Base-by-base conservation (phyloP, 2,329 filamentous ascomycete genomes). In the Talaromyces marneffei region DNA sequence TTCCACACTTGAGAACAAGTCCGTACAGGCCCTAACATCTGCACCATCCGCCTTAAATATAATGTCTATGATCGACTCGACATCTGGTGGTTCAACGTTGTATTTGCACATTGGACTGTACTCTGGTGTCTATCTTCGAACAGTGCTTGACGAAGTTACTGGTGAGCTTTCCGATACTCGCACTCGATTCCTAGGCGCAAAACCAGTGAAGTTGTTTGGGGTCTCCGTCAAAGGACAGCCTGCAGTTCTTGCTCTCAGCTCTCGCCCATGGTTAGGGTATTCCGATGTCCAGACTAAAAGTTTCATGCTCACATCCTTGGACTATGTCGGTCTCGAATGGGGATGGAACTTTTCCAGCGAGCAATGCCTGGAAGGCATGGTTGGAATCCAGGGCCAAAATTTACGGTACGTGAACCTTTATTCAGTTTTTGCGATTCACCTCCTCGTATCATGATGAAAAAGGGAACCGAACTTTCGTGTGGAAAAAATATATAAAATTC, bases 281-380 rank as follows among this genome's bases (percentile, higher is more conserved):
- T 89, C 92, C 0, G 91, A 97, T 69, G 87, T 90, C 1, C 88
- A 92, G 63, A 92, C 89, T 2, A 91, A 90, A 70, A 87, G 87
- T 39, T 96, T 97, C 70, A 91, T 95, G 77, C 87, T 97, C 67
- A 97, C 93, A 0, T 94, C 95, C 0, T 78, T 99, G 31, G 91
- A 90, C 73, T 97, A 96, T 70, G 87, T 88, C 58, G 87, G 89
- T 42, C 84, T 99, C 29, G 92, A 96, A 74, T 97, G 91, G 82
- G 92, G 90, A 3, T 96, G 92, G 88, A 96, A 94, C 69, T 97
- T 99, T 72, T 93, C 90, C 74, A 96, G 92, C 71, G 91, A 96
- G 72, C 90, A 96, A 74, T 96, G 92, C 69, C 87, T 89, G 46
- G 90, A 97, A 76, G 92, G 92, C 60, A 93, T 97, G 82, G 93